Base-by-base conservation (phyloP, 176 grass and related monocot species). In the Triticum dicoccoides region DNA sequence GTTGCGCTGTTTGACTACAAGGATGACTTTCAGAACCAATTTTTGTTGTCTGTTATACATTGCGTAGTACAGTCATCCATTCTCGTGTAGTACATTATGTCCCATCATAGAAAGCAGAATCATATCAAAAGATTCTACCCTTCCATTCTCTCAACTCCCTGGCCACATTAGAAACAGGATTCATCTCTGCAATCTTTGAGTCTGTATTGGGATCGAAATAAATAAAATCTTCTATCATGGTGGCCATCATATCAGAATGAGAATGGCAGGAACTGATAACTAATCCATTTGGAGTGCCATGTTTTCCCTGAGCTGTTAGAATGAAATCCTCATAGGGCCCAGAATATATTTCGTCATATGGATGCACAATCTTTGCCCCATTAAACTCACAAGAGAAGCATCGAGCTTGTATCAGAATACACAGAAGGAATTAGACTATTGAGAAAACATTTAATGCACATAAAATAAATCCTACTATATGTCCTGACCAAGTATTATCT, bases 351-450 rank as follows among this genome's bases (percentile, higher is more conserved):
- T 59, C 11, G 14, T 56, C 21, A 13, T 27, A 14, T 2, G 63
- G 63, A 86, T 78, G 74, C 21, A 78, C 32, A 68, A 86, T 59
- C 62, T 78, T 68, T 85, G 34, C 11, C 37, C 74, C 63, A 30
- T 30, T 30, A 30, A 30, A 30, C 29, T 30, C 29, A 30, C 29
- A 30, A 30, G 29, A 30, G 29, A 85, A 78, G 63, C 74, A 69
- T 8, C 63, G 74, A 18, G 68, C 63, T 78, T 78, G 63, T 33
- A 15, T 69, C 5, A 15, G 27, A 69, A 58, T 29, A 69, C 79
- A 42, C 11, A 29, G 14, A 5, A 30, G 20, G 20, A 66, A 77
- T 66, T 38, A 21, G 44, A 49, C 66, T 9, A 85, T 37, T 58
- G 58, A 77, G 9, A 77, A 33, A 32, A 42, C 39, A 45, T 2